Conservation (phyloP, 192 early-diverging fungal genomes). For the Spizellomyces punctatus region DNA sequence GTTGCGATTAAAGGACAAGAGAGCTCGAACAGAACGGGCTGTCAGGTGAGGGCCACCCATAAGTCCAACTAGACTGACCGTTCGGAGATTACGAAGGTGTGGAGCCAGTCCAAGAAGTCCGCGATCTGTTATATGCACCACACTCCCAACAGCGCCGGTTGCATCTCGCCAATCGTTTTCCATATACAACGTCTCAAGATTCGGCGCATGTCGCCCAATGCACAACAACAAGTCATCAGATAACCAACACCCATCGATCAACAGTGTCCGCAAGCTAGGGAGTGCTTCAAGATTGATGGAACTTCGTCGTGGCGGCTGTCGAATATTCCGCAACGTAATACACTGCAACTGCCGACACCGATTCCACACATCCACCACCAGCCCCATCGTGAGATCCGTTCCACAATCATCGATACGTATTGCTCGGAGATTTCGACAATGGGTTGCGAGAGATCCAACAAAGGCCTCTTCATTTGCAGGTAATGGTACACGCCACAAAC, state of each 20-base stretch:
- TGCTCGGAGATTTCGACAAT: slow-evolving; percentile 31
- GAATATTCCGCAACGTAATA: slow-evolving; percentile 30
- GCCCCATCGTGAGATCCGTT: slow-evolving; percentile 15
- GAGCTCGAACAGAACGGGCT: slow-evolving; percentile 5
- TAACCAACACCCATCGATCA: slow-evolving; percentile 37
- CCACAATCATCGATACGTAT: slow-evolving; percentile 33
- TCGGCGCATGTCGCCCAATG: slow-evolving; percentile 25
- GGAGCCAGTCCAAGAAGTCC: slow-evolving; percentile 22
- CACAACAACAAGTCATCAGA: slow-evolving; percentile 20
- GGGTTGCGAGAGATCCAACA: slow-evolving; percentile 1
- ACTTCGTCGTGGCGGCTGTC: slow-evolving; percentile 8
- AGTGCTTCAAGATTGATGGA: slow-evolving; percentile 7
- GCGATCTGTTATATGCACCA: slow-evolving; percentile 31
- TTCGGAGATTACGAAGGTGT: slow-evolving; percentile 25
- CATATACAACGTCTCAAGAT: slow-evolving; percentile 33
- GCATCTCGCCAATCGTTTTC: slow-evolving; percentile 30
- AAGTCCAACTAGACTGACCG: slow-evolving; percentile 30
- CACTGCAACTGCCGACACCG: slow-evolving; percentile 20
- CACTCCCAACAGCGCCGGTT: slow-evolving; percentile 10
- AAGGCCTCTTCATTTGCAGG: slow-evolving; percentile 17
- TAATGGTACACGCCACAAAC: slow-evolving; percentile 31
- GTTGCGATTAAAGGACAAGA: slow-evolving; percentile 29
- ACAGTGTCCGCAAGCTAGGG: slow-evolving; percentile 16
- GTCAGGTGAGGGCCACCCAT: slow-evolving; percentile 11
- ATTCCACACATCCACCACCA: slow-evolving; percentile 28